These are phyloP conservation scores for Beauveria brongniartii DNA, from an alignment of 2,329 filamentous ascomycete genomes.

Conservation along the genomic window DNA sequence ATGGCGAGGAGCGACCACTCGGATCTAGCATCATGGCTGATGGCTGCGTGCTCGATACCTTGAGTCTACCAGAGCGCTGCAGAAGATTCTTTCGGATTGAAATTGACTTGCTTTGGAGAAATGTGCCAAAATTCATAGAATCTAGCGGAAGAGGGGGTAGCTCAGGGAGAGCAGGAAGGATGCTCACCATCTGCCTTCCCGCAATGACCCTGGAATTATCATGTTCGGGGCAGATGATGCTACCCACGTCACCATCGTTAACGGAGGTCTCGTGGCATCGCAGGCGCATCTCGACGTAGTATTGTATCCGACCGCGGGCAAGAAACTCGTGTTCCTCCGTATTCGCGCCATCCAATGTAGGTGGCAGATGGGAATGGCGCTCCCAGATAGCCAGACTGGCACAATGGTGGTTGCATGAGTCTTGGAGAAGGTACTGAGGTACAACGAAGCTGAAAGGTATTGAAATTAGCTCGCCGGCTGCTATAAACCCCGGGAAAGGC, in stretches of 20 bases:
- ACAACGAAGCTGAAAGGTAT: constrained; percentile 2
- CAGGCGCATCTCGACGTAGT: constrained; percentile 3
- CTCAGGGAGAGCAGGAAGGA: constrained; percentile 1
- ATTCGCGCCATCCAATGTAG: neutral
- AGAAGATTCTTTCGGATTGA: neutral
- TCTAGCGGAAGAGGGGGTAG: neutral
- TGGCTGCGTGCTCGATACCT: neutral
- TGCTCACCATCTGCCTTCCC: neutral
- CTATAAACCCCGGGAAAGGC: neutral
- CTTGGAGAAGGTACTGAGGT: constrained; percentile 2
- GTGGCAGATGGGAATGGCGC: neutral
- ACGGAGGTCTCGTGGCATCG: neutral
- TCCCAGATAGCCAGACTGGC: constrained; percentile 3
- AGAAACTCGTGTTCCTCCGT: neutral
- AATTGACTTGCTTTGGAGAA: neutral
- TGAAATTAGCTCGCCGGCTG: neutral
- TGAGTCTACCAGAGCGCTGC: neutral
- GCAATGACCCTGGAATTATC: neutral
- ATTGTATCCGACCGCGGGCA: constrained; percentile 2
- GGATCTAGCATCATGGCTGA: constrained; percentile 8
- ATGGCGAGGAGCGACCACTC: neutral
- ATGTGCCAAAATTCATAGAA: neutral
- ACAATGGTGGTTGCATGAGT: neutral
- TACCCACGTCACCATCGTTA: neutral
- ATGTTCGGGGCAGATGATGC: neutral